Evolutionary conservation across 2,329 filamentous ascomycete genomes (phyloP).

Genomic region (Acarospora socialis): DNA sequence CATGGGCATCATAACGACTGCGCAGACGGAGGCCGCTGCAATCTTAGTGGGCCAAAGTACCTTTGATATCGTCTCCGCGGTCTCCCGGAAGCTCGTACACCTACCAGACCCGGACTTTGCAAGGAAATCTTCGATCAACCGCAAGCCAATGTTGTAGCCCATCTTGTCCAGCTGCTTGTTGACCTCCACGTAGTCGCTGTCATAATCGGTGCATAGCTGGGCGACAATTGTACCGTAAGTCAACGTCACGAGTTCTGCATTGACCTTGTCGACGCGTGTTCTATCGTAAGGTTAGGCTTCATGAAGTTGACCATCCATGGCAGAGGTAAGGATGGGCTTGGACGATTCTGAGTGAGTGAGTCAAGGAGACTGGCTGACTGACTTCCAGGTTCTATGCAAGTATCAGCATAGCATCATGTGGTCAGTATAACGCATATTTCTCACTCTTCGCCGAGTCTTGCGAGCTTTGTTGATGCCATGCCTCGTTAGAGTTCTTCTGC

Average conservation of each 20-base stretch:
- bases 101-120: constrained; percentile 85
- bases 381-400: constrained; percentile 74
- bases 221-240: constrained; percentile 97
- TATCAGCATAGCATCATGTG: constrained; percentile 23
- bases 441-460: constrained; percentile 62
- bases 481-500: constrained; percentile 4
- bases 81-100: constrained; percentile 87
- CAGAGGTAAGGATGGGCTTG: neutral
- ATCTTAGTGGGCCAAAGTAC: constrained; percentile 38
- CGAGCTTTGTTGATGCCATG: constrained; percentile 50
- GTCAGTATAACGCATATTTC: constrained; percentile 19
- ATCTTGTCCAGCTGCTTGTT: constrained; percentile 98
- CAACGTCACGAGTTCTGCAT: constrained; percentile 89
- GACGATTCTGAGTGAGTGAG: constrained; percentile 2
- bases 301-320: constrained; percentile 13
- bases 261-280: constrained; percentile 92
- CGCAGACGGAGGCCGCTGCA: too few relatives aligned
- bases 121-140: constrained; percentile 92
- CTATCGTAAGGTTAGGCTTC: constrained; percentile 35
- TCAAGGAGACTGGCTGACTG: constrained; percentile 33
- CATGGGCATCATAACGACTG: neutral
- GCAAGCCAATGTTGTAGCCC: constrained; percentile 96
- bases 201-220: constrained; percentile 91
- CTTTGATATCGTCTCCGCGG: constrained; percentile 91
- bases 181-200: constrained; percentile 84